Evolutionary conservation across 768 basidiomycete species (phyloP).

Genomic region (Suillus hirtellus): DNA sequence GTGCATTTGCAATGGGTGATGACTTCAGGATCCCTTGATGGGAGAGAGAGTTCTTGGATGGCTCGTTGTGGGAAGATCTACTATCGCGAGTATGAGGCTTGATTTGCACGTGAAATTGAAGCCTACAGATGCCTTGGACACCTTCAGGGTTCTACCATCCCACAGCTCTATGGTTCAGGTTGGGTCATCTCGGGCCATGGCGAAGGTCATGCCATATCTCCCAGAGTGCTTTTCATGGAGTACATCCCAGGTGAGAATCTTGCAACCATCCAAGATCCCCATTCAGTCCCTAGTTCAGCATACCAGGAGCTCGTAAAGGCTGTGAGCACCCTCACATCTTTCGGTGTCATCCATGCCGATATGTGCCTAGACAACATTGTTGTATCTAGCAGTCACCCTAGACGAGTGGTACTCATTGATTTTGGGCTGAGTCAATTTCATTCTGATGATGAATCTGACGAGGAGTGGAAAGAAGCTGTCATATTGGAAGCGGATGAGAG

Average conservation of each 20-base stretch:
- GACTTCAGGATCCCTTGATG: neutral
- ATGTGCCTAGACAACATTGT: neutral
- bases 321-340: neutral
- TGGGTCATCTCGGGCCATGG: neutral
- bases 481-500: neutral
- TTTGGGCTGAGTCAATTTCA: neutral
- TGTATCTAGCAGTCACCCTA: neutral
- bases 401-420: neutral
- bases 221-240: constrained; percentile 1
- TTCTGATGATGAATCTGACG: neutral
- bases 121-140: neutral
- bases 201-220: constrained; percentile 2
- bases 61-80: neutral
- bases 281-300: neutral
- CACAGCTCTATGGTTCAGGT: constrained; percentile 5
- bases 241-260: constrained; percentile 8
- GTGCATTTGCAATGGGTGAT: neutral
- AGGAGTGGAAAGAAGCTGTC: neutral
- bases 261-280: neutral
- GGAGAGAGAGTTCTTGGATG: neutral
- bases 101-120: neutral
- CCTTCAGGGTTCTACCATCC: neutral
- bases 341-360: neutral
- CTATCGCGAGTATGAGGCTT: neutral
- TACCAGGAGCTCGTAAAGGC: neutral